Percentiles rank a stretch among this genome's conserved stretches.
Evolutionary conservation across 2,329 filamentous ascomycete genomes (phyloP).

Genomic region (Talaromyces rugulosus): DNA sequence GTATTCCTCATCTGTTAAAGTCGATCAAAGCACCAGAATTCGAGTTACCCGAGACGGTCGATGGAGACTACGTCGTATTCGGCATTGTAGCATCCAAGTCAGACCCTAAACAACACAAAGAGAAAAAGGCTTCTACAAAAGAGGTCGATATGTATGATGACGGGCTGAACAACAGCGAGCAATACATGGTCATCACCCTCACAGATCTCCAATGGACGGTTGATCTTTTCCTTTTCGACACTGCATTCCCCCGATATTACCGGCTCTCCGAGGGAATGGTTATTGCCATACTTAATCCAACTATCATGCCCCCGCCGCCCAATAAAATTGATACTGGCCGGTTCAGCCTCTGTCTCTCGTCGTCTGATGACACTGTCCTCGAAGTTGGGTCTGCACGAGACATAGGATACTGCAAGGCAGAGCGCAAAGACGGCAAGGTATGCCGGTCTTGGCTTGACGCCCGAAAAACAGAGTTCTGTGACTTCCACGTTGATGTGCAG

Average conservation of each 20-base stretch:
- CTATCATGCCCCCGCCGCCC: slow-evolving; percentile 79
- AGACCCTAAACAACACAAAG: slow-evolving; percentile 63
- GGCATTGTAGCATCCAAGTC: slow-evolving; percentile 87
- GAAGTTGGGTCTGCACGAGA: slow-evolving; percentile 84
- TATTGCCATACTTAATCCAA: slow-evolving; percentile 86
- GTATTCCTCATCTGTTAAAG: slow-evolving; percentile 74
- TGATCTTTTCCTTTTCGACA: slow-evolving; percentile 87
- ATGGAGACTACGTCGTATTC: slow-evolving; percentile 85
- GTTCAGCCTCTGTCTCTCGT: slow-evolving; percentile 81
- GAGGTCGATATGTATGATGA: slow-evolving; percentile 46
- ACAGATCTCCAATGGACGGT: slow-evolving; percentile 88
- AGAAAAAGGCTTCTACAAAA: slow-evolving; percentile 36
- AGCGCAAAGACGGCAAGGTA: slow-evolving; percentile 76
- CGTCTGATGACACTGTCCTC: slow-evolving; percentile 80
- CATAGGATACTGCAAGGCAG: slow-evolving; percentile 79
- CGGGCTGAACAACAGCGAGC: slow-evolving; percentile 59
- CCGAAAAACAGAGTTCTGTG: slow-evolving; percentile 83
- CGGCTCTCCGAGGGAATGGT: slow-evolving; percentile 89
- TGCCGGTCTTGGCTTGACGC: slow-evolving; percentile 85
- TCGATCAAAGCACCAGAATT: slow-evolving; percentile 79
- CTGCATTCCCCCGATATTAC: slow-evolving; percentile 89
- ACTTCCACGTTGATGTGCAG: slow-evolving; percentile 83
- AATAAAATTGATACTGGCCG: slow-evolving; percentile 71
- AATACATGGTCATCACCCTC: slow-evolving; percentile 89
- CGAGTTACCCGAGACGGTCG: slow-evolving; percentile 67